Evolutionary conservation across 768 basidiomycete genomes (phyloP), one percentile per base, ranked within the genome.

Genomic region (Pisolithus albus): DNA sequence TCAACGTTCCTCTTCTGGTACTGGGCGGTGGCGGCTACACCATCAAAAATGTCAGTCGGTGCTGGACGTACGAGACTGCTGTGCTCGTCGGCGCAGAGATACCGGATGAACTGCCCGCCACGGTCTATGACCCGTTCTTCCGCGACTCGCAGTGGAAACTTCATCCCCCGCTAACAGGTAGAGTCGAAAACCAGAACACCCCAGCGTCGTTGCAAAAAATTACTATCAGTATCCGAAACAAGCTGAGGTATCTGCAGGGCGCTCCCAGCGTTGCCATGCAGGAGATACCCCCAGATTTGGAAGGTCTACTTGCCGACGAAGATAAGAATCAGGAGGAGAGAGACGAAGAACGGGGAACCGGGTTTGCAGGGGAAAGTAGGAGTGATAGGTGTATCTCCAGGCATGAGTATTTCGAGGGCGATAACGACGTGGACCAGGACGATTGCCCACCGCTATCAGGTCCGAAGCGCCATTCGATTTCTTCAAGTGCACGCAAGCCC

Each of bases 11-110:
- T 1, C 72, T 98, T 13, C 76, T 99, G 16, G 88, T 98, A 30
- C 67, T 99, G 6, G 95, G 95, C 39, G 95, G 95, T 2, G 95
- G 95, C 4, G 95, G 95, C 0, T 99, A 99, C 70, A 93, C 92
- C 5, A 89, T 97, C 66, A 89, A 92, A 63, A 95, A 95, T 64
- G 96, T 99, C 57, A 88, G 89, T 43, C 82, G 95, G n/a, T 99
- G 95, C 64, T 99, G 95, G 95, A 86, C 95, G 32, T 95, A 99
- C 73, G 95, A 99, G 68, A 99, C 96, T 0, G 84, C 91, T 11
- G 88, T 98, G 0, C 82, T 95, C 7, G 85, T 96, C 43, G 92
- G 89, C 15, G 80, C 84, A 0, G 70, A 78, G 36, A 80, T 99
- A 26, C 86, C 92, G 0, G 86, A 95, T 69, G 84, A 87, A 53